These are phyloP conservation scores for Bothriochloa decipiens DNA, from an alignment of 176 grass and related monocot species.

Conservation along the genomic window DNA sequence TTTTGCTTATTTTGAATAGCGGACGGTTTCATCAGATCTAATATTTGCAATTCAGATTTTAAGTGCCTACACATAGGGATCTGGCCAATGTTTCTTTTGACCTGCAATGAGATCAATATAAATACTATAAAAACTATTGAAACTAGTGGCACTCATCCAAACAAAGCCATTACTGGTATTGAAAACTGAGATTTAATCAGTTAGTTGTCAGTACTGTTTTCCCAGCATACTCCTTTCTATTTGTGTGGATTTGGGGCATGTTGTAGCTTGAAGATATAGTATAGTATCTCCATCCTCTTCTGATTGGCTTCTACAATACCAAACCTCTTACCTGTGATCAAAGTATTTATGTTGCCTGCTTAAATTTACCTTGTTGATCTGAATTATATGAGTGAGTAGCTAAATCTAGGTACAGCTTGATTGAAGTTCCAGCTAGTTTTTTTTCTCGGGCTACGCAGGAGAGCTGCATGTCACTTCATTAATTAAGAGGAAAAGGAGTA, in stretches of 20 bases:
- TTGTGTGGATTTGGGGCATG: background rate
- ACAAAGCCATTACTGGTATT: background rate
- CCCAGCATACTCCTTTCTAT: background rate
- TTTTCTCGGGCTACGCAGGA: background rate
- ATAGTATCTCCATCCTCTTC: background rate
- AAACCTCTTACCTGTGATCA: background rate
- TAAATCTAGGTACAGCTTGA: background rate
- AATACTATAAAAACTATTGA: background rate
- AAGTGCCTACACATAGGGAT: constrained; percentile 10
- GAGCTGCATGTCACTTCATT: background rate
- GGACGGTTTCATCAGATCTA: background rate
- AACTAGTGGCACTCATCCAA: background rate
- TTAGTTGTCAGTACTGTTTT: background rate
- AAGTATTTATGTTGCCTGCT: background rate
- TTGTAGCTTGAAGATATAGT: constrained; percentile 23
- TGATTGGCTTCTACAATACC: background rate
- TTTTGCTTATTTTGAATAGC: constrained; percentile 25
- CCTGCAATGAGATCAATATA: constrained; percentile 7
- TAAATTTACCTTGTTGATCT: background rate
- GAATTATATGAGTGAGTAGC: background rate
- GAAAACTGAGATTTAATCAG: background rate
- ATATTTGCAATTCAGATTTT: constrained; percentile 13
- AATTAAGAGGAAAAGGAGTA: background rate
- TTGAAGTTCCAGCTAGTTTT: constrained; percentile 1
- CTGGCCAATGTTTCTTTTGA: constrained; percentile 24